Evolutionary conservation across 306 rosid genomes (phyloP), one percentile per base, ranked within the genome.

Genomic region (Cucumis cinereus): DNA sequence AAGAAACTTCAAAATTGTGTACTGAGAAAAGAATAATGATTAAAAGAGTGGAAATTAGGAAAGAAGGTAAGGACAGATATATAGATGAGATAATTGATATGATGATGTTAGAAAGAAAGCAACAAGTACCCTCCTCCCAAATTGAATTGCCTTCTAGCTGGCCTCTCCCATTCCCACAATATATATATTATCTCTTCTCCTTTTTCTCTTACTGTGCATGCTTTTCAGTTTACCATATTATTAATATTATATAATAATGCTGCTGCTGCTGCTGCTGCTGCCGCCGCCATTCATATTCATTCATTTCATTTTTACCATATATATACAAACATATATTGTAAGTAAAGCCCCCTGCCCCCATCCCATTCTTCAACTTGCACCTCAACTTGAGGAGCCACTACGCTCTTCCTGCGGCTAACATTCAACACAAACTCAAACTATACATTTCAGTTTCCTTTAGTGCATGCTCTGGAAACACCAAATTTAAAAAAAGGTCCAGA

Each of bases 141-240:
- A 7, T 63, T 63, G 70, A 35, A 7, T 63, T 63, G 70, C 70
- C 70, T 35, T 63, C 70, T 63, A 63, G 70, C 70, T 63, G 70
- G 70, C 70, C 13, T 35, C 0, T 14, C 10, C 1, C 23, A 4
- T 8, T 9, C 30, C 19, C 26, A n/a, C 26, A 55, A 55, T 45
- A n/a, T 45, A 12, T n/a, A 55, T 19, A 26, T 20, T 2, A 11
- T 57, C 5, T 30, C 59, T 10, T 4, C 24, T 57, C 12, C 3
- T 45, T 24, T 2, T 43, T 43, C 4, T 43, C 17, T 24, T 57
- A 16, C 33, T 36, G 33, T 36, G 33, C 33, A 30, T 30, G 33
- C 35, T 57, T 57, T 57, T 12, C 63, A 45, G 5, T 13, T 45
- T 43, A 1, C 49, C 15, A 57, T 49, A 50, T 3, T 57, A 1